Percentiles rank a stretch among this genome's conserved stretches.
Evolutionary conservation across 2,329 filamentous ascomycete species (phyloP).

Genomic region (Didymosphaeria variabile): DNA sequence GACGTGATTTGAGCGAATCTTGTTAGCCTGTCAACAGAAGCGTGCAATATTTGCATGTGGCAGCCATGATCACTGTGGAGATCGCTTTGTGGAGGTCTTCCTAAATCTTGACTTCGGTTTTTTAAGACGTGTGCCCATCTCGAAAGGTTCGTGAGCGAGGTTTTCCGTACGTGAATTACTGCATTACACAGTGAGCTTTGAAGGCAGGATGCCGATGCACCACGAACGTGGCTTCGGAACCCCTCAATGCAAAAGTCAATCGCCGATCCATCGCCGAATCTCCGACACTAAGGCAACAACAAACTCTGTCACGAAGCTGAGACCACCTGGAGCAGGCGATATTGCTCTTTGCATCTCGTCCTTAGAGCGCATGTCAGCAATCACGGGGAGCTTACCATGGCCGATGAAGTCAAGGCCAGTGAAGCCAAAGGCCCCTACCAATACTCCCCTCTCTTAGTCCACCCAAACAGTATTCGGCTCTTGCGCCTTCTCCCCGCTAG

Average conservation of each 20-base stretch:
- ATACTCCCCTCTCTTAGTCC: slow-evolving; percentile 7
- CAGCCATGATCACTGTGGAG: neutral
- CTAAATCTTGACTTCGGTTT: neutral
- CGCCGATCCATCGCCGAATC: neutral
- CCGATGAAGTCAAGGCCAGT: neutral
- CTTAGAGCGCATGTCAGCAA: neutral
- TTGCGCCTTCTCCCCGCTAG: slow-evolving; percentile 8
- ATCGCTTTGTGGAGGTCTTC: neutral
- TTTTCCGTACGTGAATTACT: too few species aligned
- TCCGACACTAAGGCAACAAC: neutral
- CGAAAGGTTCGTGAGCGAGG: neutral
- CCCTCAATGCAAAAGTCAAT: neutral
- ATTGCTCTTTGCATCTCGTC: neutral
- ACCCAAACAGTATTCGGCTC: slow-evolving; percentile 12
- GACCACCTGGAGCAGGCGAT: neutral
- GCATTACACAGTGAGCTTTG: too few species aligned
- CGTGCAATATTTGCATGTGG: neutral
- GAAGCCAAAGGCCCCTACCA: neutral
- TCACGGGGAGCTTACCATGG: neutral
- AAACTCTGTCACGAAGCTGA: neutral
- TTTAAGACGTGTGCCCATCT: neutral
- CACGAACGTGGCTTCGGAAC: too few species aligned
- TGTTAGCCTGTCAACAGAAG: neutral
- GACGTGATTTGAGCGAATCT: neutral
- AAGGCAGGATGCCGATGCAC: too few species aligned